Conservation (phyloP, 768 basidiomycete genomes). For the Lentinula edodes region DNA sequence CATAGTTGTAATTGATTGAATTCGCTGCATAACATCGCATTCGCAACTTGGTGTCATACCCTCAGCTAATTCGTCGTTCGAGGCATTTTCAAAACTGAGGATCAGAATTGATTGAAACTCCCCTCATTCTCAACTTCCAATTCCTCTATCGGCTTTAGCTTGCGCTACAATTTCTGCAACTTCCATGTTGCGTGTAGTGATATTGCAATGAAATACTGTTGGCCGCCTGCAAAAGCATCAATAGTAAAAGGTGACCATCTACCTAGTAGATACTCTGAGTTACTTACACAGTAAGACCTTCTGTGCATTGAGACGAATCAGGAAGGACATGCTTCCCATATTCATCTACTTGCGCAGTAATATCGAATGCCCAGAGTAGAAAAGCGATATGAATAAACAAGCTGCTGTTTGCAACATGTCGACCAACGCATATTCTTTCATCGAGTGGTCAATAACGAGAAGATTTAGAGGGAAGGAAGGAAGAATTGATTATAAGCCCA, state of each 20-base stretch:
- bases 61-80: too few species aligned
- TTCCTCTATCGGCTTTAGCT: neutral
- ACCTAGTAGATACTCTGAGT: neutral
- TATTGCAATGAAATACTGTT: neutral
- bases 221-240: neutral
- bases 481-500: too few species aligned
- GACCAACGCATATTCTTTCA: slow-evolving; percentile 18
- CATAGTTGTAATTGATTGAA: too few species aligned
- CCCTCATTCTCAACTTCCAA: neutral
- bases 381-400: slow-evolving; percentile 24
- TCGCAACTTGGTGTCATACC: too few species aligned
- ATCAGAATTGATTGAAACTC: too few species aligned
- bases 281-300: slow-evolving; percentile 1
- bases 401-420: slow-evolving; percentile 22
- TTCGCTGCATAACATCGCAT: too few species aligned
- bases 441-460: neutral
- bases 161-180: neutral
- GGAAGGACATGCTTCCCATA: neutral
- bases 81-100: too few species aligned
- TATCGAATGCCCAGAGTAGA: slow-evolving; percentile 17
- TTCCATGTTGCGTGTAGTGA: neutral
- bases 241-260: neutral
- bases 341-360: neutral
- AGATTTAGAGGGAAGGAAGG: too few species aligned
- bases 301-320: neutral